Evolutionary conservation across 352 stramenopile species (phyloP).

Genomic region (Blastocystis sp.): DNA sequence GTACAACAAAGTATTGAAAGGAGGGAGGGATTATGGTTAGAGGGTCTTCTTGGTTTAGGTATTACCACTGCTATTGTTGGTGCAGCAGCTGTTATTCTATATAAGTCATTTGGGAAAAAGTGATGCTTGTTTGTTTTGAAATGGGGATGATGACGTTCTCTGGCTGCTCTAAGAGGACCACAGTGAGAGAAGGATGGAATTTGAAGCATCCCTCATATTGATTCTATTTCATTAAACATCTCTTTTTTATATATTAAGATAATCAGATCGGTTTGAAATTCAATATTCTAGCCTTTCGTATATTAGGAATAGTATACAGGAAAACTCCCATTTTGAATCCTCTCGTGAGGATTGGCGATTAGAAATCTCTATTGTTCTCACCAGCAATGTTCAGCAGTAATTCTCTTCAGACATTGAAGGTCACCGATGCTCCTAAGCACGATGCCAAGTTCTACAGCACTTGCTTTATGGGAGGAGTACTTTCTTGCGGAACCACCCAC

Average conservation of each 20-base stretch:
- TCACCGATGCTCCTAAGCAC: constrained; percentile 66
- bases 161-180: background rate
- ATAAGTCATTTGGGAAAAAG: constrained; percentile 15
- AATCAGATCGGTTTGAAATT: background rate
- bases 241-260: background rate
- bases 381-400: constrained; percentile 8
- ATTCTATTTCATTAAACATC: background rate
- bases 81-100: background rate
- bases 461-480: constrained; percentile 83
- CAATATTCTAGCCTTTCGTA: too few species aligned
- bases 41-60: constrained; percentile 17
- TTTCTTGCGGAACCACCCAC: constrained; percentile 84
- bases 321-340: too few species aligned
- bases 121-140: background rate
- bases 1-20: background rate
- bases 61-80: background rate
- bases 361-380: background rate
- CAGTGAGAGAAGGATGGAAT: background rate
- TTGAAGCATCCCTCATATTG: background rate
- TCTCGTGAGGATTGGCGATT: background rate
- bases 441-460: constrained; percentile 83
- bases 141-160: too few species aligned
- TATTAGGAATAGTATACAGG: too few species aligned
- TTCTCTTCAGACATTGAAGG: constrained; percentile 10
- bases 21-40: background rate